A percentile compares a stretch with the other conserved stretches of the same genome.
These are phyloP conservation scores for Lactifluus pinguis DNA, from an alignment of 768 basidiomycete genomes.

Conservation along the genomic window DNA sequence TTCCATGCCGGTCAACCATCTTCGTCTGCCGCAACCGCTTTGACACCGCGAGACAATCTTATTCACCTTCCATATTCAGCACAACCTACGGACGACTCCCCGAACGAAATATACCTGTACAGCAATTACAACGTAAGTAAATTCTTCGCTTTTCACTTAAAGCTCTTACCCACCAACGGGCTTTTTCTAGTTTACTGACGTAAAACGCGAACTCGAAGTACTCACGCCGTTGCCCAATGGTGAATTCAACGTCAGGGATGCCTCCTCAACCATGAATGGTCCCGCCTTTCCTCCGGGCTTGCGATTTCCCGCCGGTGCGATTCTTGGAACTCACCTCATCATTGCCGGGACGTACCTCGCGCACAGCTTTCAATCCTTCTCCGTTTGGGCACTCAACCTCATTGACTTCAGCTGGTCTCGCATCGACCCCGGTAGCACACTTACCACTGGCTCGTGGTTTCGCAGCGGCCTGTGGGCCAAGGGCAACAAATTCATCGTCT, in stretches of 20 bases:
- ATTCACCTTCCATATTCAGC: conserved; percentile 72
- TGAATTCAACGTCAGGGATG: conserved; percentile 72
- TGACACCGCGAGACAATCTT: conserved; percentile 50
- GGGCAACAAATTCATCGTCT: conserved; percentile 78
- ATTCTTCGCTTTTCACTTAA: neutral
- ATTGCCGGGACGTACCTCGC: conserved; percentile 95
- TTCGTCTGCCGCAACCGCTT: conserved; percentile 32
- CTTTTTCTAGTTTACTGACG: conserved; percentile 70
- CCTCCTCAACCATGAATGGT: conserved; percentile 73
- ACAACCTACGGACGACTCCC: conserved; percentile 59
- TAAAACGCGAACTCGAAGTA: conserved; percentile 90
- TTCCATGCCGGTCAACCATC: conserved; percentile 41
- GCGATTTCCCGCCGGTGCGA: conserved; percentile 91
- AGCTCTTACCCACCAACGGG: conserved; percentile 9
- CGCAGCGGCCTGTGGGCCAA: conserved; percentile 83
- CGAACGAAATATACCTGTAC: conserved; percentile 84
- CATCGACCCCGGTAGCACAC: conserved; percentile 79
- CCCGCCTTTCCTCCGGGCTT: conserved; percentile 85
- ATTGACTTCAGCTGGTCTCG: conserved; percentile 76
- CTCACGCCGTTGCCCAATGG: conserved; percentile 72
- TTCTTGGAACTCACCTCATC: conserved; percentile 84
- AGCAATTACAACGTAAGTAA: conserved; percentile 87
- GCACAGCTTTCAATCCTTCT: conserved; percentile 88
- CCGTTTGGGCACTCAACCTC: conserved; percentile 92
- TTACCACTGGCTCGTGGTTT: conserved; percentile 91